These are phyloP conservation scores for Ceratobasidium sp. DNA, from an alignment of 1,284 basidiomycete species.

Conservation along the genomic window DNA sequence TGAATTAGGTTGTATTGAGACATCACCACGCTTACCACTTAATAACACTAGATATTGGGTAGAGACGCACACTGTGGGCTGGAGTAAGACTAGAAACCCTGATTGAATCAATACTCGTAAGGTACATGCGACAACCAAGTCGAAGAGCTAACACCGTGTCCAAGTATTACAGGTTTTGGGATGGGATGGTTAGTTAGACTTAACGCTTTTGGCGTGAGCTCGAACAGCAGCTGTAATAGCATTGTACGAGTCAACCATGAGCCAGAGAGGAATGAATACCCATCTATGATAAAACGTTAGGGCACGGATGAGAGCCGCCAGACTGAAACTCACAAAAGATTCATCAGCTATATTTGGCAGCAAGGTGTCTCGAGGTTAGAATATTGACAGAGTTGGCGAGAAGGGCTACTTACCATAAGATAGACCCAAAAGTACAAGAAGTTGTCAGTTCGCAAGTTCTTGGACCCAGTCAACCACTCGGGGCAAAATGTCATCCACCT, in stretches of 20 bases:
- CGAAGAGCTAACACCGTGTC: not conserved
- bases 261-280: slow-evolving; percentile 74
- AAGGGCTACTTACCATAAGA: slow-evolving; percentile 51
- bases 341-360: slow-evolving; percentile 68
- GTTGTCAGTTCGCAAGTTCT: slow-evolving; percentile 73
- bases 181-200: not conserved
- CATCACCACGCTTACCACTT: too few species aligned
- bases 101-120: too few species aligned
- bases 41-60: too few species aligned
- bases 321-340: slow-evolving; percentile 63
- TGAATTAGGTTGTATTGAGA: too few species aligned
- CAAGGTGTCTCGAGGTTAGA: slow-evolving; percentile 40
- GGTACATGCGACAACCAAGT: too few species aligned
- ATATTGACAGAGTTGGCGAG: not conserved
- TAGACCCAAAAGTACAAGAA: slow-evolving; percentile 58
- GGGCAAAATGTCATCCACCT: slow-evolving; percentile 87
- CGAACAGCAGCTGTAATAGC: slow-evolving; percentile 69
- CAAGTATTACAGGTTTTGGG: not conserved
- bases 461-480: slow-evolving; percentile 80
- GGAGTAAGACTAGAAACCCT: too few species aligned
- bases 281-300: slow-evolving; percentile 57
- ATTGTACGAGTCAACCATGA: slow-evolving; percentile 77
- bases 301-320: slow-evolving; percentile 11
- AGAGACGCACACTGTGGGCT: too few species aligned
- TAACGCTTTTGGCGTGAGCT: slow-evolving; percentile 5